Evolutionary conservation across 2,329 filamentous ascomycete genomes (phyloP), one percentile per base, ranked within the genome.

Genomic region (Scleromitrula shiraiana): DNA sequence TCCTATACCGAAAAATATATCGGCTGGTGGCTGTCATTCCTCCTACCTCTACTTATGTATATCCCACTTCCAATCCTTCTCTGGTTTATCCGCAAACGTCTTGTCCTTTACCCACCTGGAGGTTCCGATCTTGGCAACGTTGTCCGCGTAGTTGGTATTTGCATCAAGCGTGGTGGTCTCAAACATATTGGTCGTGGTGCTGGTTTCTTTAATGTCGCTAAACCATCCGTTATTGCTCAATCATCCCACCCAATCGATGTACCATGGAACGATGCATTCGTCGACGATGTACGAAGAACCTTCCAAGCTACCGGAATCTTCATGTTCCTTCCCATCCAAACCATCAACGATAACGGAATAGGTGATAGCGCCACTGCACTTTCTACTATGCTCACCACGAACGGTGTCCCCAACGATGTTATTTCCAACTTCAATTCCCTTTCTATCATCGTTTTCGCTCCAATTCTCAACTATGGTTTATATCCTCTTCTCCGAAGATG

Each of bases 201-300:
- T 12, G 45, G 70, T 15, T 82, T 85, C 67, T 88, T 83, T 77
- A 78, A 88, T 12, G 62, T 72, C 5, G 80, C 79, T 45, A 85
- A 84, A 67, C 85, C 85, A 3, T 83, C 78, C 9, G 70, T 72
- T 36, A 70, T 86, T 7, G 69, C 76, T 4, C 68, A 74, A 22
- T 66, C 64, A 1, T 64, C 72, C 53, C 78, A 78, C 47, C 82
- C 83, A 0, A 42, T 50, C 0, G 87, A 82, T 78, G 88, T 90
- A 78, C 83, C 80, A 0, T 89, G 88, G 59, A 85, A 91, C 53
- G 87, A 91, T 55, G 78, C 77, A 40, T 91, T 85, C 82, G 85
- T 91, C 23, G 84, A 88, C 59, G 83, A 89, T 61, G 80, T 88
- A 43, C 74, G 75, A 46, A 82, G 85, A 65, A 84, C 83, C 51